phyloP scores from a whole-genome alignment of 257 asterid species.

The Capsicum baccatum region DNA sequence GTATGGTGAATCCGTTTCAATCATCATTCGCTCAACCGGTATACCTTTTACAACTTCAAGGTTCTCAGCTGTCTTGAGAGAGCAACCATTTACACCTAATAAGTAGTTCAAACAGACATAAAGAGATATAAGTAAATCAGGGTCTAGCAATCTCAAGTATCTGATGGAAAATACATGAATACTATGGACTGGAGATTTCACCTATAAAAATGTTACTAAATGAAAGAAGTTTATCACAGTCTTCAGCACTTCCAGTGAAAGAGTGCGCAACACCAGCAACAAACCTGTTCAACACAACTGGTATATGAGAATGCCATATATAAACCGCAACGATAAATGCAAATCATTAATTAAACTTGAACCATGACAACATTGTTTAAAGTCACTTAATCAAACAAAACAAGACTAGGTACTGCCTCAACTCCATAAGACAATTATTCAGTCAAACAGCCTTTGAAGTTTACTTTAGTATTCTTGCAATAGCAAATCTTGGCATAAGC shows the following conservation, averaged over 20 bases:
- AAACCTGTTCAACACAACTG: slow-evolving; percentile 55
- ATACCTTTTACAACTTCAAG: slow-evolving; percentile 88
- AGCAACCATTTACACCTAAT: slow-evolving; percentile 89
- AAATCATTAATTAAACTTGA: neutral
- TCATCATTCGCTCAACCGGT: slow-evolving; percentile 85
- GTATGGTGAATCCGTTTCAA: slow-evolving; percentile 97
- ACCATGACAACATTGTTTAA: neutral
- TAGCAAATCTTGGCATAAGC: slow-evolving; percentile 29
- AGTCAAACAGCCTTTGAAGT: slow-evolving; percentile 12
- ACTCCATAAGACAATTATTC: neutral
- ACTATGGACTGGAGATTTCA: slow-evolving; percentile 35
- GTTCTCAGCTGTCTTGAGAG: slow-evolving; percentile 83
- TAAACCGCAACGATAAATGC: slow-evolving; percentile 16
- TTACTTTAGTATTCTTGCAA: neutral
- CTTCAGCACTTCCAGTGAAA: slow-evolving; percentile 88
- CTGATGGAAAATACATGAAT: slow-evolving; percentile 5
- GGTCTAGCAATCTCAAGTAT: slow-evolving; percentile 24
- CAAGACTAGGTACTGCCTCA: neutral
- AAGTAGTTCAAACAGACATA: slow-evolving; percentile 21
- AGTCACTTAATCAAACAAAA: neutral
- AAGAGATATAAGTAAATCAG: neutral
- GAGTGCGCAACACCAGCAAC: slow-evolving; percentile 91
- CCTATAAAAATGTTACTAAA: slow-evolving; percentile 78
- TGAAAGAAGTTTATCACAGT: slow-evolving; percentile 76
- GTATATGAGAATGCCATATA: neutral